Conservation (phyloP, 1,284 basidiomycete species). For the Ustilago esculenta region DNA sequence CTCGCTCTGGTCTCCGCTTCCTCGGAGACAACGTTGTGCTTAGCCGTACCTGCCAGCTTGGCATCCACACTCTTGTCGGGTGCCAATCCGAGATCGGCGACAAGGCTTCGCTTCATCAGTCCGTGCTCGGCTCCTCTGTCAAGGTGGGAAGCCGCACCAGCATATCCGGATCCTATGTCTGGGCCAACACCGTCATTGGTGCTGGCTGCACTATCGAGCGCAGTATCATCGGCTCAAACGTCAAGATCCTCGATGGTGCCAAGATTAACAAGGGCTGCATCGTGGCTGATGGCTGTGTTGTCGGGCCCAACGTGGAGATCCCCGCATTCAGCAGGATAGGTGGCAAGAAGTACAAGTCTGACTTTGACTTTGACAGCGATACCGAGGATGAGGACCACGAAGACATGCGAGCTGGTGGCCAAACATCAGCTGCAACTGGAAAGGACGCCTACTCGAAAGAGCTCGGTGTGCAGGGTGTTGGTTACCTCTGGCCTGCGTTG, state of each 20-base stretch:
- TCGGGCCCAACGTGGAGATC: slow-evolving; percentile 72
- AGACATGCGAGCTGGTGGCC: slow-evolving; percentile 49
- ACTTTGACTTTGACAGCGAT: slow-evolving; percentile 47
- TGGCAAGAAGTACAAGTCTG: slow-evolving; percentile 61
- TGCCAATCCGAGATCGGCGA: slow-evolving; percentile 68
- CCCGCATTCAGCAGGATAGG: slow-evolving; percentile 79
- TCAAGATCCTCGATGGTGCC: slow-evolving; percentile 76
- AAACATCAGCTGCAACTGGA: slow-evolving; percentile 11
- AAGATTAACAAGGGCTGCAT: slow-evolving; percentile 71
- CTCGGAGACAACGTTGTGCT: slow-evolving; percentile 48
- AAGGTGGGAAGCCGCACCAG: slow-evolving; percentile 71
- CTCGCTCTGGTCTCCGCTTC: slow-evolving; percentile 43
- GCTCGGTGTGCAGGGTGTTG: slow-evolving; percentile 45
- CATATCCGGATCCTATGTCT: slow-evolving; percentile 56
- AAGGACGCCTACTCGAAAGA: slow-evolving; percentile 23
- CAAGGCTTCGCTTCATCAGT: slow-evolving; percentile 74
- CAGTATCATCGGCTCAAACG: slow-evolving; percentile 76
- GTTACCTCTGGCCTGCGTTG: slow-evolving; percentile 60
- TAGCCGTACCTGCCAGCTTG: slow-evolving; percentile 47
- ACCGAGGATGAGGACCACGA: slow-evolving; percentile 42
- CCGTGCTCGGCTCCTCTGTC: slow-evolving; percentile 81
- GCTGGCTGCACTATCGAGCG: slow-evolving; percentile 77
- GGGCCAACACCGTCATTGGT: slow-evolving; percentile 69
- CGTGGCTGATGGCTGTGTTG: slow-evolving; percentile 60
- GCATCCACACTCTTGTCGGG: slow-evolving; percentile 49